These are phyloP conservation scores for Quercus engelmannii DNA, from an alignment of 306 rosid genomes.

Conservation along the genomic window DNA sequence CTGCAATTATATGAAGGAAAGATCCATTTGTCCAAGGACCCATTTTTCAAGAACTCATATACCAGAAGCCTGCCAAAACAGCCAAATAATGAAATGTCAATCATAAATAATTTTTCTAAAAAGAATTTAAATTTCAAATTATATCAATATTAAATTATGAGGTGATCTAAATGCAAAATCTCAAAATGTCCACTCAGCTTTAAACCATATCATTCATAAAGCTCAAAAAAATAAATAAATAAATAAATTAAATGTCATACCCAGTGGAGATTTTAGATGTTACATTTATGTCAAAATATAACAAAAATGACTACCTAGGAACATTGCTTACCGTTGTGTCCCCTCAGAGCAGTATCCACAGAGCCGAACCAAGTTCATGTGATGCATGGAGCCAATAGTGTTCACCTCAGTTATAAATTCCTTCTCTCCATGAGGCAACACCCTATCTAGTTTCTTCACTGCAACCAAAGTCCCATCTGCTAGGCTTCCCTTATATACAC, in stretches of 20 bases:
- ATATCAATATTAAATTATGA: not conserved
- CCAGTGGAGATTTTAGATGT: not conserved
- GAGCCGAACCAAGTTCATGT: conserved; percentile 93
- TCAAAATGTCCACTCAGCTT: not conserved
- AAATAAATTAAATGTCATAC: not conserved
- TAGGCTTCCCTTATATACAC: conserved; percentile 89
- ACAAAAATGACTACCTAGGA: conserved; percentile 13
- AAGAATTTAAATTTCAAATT: not conserved
- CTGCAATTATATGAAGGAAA: conserved; percentile 45
- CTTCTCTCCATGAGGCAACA: conserved; percentile 92
- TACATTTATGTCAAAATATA: not conserved
- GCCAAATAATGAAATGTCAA: not conserved
- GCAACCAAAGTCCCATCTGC: conserved; percentile 82
- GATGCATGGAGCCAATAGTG: conserved; percentile 97
- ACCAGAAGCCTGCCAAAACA: conserved; percentile 69
- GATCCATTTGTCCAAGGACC: conserved; percentile 92
- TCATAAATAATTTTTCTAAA: not conserved
- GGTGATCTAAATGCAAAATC: not conserved
- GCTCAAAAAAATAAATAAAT: not conserved
- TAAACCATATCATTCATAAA: not conserved
- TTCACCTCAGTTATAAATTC: conserved; percentile 92
- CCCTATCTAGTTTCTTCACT: conserved; percentile 90
- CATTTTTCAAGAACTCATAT: conserved; percentile 89
- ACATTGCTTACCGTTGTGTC: conserved; percentile 51
- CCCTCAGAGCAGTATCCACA: conserved; percentile 90